phyloP scores from a whole-genome alignment of 352 stramenopile genomes.

The Phytophthora uliginosa region DNA sequence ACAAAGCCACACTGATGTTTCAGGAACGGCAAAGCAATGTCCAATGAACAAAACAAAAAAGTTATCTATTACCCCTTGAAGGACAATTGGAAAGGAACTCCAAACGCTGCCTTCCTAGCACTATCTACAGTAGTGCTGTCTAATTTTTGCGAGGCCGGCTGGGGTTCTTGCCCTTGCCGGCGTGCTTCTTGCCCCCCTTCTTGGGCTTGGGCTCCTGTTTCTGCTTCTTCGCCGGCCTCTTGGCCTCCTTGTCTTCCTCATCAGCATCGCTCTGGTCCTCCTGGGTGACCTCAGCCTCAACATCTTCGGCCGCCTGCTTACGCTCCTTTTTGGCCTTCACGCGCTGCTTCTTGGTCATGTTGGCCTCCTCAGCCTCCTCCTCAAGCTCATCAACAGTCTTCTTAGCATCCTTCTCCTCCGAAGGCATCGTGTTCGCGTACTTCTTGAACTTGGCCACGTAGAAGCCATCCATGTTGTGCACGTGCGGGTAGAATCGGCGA shows the following conservation, averaged over 20 bases:
- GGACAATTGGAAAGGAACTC: constrained; percentile 22
- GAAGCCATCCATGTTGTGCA: constrained; percentile 99
- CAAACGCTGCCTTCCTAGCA: constrained; percentile 23
- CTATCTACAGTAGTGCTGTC: constrained; percentile 27
- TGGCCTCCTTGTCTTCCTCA: constrained; percentile 46
- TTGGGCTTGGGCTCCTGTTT: constrained; percentile 53
- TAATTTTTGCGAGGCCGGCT: constrained; percentile 56
- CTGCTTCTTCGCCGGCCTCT: constrained; percentile 54
- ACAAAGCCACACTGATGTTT: constrained; percentile 51
- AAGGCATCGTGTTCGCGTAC: constrained; percentile 94
- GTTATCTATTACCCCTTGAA: constrained; percentile 41
- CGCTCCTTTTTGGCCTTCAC: constrained; percentile 81
- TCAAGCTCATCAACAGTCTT: constrained; percentile 80
- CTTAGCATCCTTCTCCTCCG: constrained; percentile 78
- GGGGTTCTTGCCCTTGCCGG: constrained; percentile 53
- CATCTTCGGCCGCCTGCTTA: constrained; percentile 79
- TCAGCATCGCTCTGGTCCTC: constrained; percentile 66
- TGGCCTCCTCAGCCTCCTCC: constrained; percentile 76
- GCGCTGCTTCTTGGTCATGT: constrained; percentile 85
- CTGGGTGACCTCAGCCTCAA: constrained; percentile 71
- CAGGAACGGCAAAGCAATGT: constrained; percentile 21
- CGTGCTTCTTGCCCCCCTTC: constrained; percentile 39
- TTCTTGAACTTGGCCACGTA: constrained; percentile 99
- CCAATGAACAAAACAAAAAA: constrained; percentile 34
- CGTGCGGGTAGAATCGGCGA: constrained; percentile 99